Percentiles rank a stretch among this genome's conserved stretches.
These are phyloP conservation scores for Penicillium sp. DNA, from an alignment of 2,329 filamentous ascomycete species.

Conservation along the genomic window DNA sequence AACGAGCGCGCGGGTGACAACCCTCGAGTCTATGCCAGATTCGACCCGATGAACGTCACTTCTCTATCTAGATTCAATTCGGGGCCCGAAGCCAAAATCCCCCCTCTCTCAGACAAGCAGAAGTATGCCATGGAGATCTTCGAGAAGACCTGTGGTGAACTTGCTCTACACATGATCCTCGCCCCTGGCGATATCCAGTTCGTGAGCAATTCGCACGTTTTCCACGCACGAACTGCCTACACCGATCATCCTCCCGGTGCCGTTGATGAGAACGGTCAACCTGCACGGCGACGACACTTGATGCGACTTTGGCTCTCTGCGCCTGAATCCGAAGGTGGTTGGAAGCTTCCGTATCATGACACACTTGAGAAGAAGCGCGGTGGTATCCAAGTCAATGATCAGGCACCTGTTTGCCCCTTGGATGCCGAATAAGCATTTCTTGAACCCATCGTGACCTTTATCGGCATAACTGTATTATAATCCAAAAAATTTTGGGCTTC, in stretches of 20 bases:
- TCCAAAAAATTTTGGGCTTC: background rate
- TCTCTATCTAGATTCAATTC: constrained; percentile 74
- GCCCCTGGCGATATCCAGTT: constrained; percentile 39
- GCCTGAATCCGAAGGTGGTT: constrained; percentile 36
- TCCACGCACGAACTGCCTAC: constrained; percentile 38
- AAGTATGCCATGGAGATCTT: constrained; percentile 35
- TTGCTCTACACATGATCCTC: constrained; percentile 37
- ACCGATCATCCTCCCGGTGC: constrained; percentile 35
- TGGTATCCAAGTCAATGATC: constrained; percentile 37
- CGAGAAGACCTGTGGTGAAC: constrained; percentile 34
- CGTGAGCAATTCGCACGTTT: constrained; percentile 36
- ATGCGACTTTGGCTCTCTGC: constrained; percentile 38
- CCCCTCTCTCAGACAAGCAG: constrained; percentile 35
- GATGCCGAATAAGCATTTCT: constrained; percentile 30
- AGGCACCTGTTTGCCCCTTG: constrained; percentile 34
- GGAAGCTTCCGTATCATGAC: constrained; percentile 37
- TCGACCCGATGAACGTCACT: constrained; percentile 76
- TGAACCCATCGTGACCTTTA: background rate
- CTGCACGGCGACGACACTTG: constrained; percentile 33
- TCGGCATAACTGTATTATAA: background rate
- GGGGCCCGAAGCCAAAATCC: constrained; percentile 38
- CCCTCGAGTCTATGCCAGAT: constrained; percentile 73
- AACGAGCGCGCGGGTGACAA: constrained; percentile 57
- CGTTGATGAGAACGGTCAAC: constrained; percentile 30
- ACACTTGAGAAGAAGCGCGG: constrained; percentile 37